A percentile compares a stretch with the other conserved stretches of the same genome.
These are phyloP conservation scores for Meyerozyma athensensis DNA, from an alignment of 1,139 yeast species.

Conservation along the genomic window DNA sequence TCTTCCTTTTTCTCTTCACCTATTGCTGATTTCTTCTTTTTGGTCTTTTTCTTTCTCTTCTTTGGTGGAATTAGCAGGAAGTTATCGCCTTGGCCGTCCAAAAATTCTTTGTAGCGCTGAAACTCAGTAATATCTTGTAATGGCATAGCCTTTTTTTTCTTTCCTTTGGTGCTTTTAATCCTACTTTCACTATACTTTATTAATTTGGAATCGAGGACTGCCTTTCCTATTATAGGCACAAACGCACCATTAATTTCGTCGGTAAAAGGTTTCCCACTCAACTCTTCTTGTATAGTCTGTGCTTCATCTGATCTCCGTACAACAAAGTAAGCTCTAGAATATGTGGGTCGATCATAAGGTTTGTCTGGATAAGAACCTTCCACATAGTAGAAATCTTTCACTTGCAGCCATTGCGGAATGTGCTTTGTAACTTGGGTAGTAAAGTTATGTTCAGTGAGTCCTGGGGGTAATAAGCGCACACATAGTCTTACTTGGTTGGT, in stretches of 20 bases:
- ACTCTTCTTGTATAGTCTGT: neutral
- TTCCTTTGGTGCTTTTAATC: neutral
- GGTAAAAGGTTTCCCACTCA: neutral
- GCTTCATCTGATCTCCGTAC: neutral
- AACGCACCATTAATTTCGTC: neutral
- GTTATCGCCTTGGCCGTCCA: neutral
- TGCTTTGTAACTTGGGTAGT: slow-evolving; percentile 11
- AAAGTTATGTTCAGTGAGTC: slow-evolving; percentile 22
- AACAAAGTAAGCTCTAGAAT: slow-evolving; percentile 1
- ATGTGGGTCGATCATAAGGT: slow-evolving; percentile 1
- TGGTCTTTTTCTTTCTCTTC: neutral
- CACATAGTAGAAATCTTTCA: neutral
- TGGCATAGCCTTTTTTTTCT: neutral
- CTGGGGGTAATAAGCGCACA: slow-evolving; percentile 34
- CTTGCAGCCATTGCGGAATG: neutral
- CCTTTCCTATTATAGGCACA: neutral
- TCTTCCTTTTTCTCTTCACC: neutral
- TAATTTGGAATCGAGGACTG: neutral
- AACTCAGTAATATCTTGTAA: neutral
- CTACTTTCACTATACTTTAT: too few relatives aligned
- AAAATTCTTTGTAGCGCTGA: neutral
- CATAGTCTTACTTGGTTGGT: neutral
- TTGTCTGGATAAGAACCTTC: neutral
- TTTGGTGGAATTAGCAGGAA: neutral
- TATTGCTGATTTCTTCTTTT: neutral